phyloP scores from a whole-genome alignment of 768 basidiomycete genomes.

The Leccinum incarnatum region DNA sequence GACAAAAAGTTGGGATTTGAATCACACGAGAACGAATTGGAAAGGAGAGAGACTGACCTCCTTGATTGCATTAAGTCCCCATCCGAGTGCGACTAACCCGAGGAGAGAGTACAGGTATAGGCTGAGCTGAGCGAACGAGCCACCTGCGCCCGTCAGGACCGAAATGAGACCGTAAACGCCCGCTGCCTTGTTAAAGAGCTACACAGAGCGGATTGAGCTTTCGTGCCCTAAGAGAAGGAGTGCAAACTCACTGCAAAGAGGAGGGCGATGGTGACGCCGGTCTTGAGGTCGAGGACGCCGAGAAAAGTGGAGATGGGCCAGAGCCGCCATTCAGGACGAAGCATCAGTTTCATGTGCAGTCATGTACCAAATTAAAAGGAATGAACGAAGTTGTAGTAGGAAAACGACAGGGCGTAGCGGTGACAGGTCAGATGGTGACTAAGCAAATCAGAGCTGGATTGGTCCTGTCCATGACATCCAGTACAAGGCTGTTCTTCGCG shows the following conservation, averaged over 20 bases:
- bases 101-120: constrained; percentile 91
- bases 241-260: constrained; percentile 75
- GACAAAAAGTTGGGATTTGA: constrained; percentile 1
- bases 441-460: background rate
- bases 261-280: constrained; percentile 83
- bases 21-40: constrained; percentile 5
- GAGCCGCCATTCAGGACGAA: constrained; percentile 80
- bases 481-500: too few species aligned
- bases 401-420: background rate
- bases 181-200: constrained; percentile 96
- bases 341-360: constrained; percentile 68
- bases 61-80: constrained; percentile 86
- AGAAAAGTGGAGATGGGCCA: constrained; percentile 83
- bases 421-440: background rate
- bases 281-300: constrained; percentile 89
- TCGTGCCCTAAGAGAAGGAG: background rate
- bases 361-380: constrained; percentile 28
- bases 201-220: constrained; percentile 11
- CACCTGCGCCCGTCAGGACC: constrained; percentile 84
- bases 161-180: constrained; percentile 96
- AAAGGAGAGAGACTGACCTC: constrained; percentile 51
- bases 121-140: constrained; percentile 88
- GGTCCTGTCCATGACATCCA: too few species aligned
- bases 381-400: constrained; percentile 1
- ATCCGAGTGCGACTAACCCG: constrained; percentile 74